Percentiles rank a stretch among this genome's conserved stretches.
Evolutionary conservation across 2,329 filamentous ascomycete species (phyloP).

Genomic region (Pestalotiopsis sp.): DNA sequence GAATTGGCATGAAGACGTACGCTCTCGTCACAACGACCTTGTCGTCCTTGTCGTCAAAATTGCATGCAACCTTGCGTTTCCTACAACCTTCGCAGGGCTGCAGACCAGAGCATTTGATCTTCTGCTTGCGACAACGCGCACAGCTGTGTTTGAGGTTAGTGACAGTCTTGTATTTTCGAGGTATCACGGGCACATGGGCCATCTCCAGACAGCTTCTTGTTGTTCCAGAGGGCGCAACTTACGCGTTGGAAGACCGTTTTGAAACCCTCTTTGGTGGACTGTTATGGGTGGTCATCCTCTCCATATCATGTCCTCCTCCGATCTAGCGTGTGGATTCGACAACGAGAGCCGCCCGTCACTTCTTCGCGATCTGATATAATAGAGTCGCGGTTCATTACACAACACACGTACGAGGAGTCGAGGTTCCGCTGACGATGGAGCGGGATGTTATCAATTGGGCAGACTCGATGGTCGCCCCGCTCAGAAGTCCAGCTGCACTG

Average conservation of each 20-base stretch:
- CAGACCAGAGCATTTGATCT: slow-evolving; percentile 46
- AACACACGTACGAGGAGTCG: background rate
- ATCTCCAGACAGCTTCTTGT: background rate
- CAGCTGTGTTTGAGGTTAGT: slow-evolving; percentile 32
- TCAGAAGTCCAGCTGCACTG: background rate
- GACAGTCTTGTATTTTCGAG: background rate
- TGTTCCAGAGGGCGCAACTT: background rate
- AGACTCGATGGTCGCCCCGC: background rate
- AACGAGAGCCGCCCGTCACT: background rate
- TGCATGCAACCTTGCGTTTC: slow-evolving; percentile 42
- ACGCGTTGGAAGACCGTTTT: slow-evolving; percentile 13
- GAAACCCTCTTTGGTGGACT: slow-evolving; percentile 5
- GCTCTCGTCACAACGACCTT: slow-evolving; percentile 51
- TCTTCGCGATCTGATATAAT: background rate
- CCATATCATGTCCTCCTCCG: background rate
- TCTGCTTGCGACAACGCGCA: slow-evolving; percentile 45
- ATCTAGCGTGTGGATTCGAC: background rate
- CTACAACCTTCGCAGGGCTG: slow-evolving; percentile 46
- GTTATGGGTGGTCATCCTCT: background rate
- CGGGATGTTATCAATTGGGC: background rate
- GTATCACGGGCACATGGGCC: background rate
- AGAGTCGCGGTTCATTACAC: background rate
- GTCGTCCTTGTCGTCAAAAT: slow-evolving; percentile 48
- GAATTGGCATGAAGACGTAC: slow-evolving; percentile 29
- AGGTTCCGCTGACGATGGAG: background rate